These are phyloP conservation scores for Euphrasia confusa DNA, from an alignment of 257 asterid genomes.

Conservation along the genomic window DNA sequence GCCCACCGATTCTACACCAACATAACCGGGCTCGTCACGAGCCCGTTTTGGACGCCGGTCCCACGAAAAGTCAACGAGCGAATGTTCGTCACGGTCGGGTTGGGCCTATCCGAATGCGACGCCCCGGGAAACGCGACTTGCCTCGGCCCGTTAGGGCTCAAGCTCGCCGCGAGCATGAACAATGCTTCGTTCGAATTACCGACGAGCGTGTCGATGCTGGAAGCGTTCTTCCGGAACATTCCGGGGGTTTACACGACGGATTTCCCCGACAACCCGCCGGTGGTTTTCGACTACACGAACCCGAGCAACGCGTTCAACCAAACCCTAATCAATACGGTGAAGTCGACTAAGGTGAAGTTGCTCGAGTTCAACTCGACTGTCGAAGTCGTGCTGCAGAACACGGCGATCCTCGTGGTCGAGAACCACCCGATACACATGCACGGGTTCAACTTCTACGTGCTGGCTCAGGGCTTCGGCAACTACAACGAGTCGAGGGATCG, in stretches of 20 bases:
- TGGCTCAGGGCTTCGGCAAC: conserved; percentile 66
- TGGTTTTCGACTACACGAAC: conserved; percentile 46
- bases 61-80: conserved; percentile 42
- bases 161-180: conserved; percentile 66
- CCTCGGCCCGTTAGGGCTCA: conserved; percentile 37
- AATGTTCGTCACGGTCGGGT: conserved; percentile 59
- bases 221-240: conserved; percentile 47
- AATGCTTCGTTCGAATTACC: conserved; percentile 63
- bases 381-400: conserved; percentile 53
- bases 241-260: conserved; percentile 48
- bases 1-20: conserved; percentile 51
- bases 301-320: conserved; percentile 23
- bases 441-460: conserved; percentile 49
- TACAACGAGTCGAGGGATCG: conserved; percentile 32
- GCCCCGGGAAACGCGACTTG: conserved; percentile 39
- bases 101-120: conserved; percentile 48
- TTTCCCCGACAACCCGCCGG: conserved; percentile 45
- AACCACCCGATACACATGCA: conserved; percentile 66
- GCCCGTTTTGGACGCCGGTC: conserved; percentile 50
- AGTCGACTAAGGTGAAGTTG: conserved; percentile 47
- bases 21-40: conserved; percentile 45
- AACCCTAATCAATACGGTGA: conserved; percentile 30
- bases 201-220: conserved; percentile 41
- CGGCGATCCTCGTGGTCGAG: conserved; percentile 44
- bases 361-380: conserved; percentile 40